These are phyloP conservation scores for Exophiala viscosa DNA, from an alignment of 2,329 filamentous ascomycete species.

Conservation along the genomic window DNA sequence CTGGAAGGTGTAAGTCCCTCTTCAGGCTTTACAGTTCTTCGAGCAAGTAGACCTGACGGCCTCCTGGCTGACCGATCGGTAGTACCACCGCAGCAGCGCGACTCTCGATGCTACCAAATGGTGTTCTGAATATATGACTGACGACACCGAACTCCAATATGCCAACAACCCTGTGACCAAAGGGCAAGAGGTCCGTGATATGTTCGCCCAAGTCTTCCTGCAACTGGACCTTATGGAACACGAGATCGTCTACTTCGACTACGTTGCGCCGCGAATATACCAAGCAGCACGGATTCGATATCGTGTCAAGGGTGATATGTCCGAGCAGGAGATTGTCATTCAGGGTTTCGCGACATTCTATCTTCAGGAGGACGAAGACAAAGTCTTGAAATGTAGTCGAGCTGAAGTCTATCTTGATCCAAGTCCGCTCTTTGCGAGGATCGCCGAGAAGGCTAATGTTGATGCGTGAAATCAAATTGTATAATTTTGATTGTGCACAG, in stretches of 20 bases:
- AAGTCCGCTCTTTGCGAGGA: slow-evolving; percentile 8
- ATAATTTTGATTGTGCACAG: no score
- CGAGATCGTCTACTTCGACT: slow-evolving; percentile 21
- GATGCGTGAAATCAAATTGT: not conserved
- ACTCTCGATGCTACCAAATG: slow-evolving; percentile 15
- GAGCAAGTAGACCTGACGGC: not conserved
- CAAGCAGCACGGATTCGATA: slow-evolving; percentile 21
- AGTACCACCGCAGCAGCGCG: slow-evolving; percentile 15
- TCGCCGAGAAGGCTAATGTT: not conserved
- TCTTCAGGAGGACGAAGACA: slow-evolving; percentile 8
- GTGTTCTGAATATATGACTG: slow-evolving; percentile 16
- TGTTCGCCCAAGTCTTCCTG: slow-evolving; percentile 8
- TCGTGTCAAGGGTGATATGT: slow-evolving; percentile 16
- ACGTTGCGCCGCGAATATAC: slow-evolving; percentile 17
- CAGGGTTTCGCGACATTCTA: slow-evolving; percentile 15
- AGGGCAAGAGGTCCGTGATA: slow-evolving; percentile 4
- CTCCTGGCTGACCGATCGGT: not conserved
- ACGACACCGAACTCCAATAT: slow-evolving; percentile 15
- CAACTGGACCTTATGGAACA: slow-evolving; percentile 20
- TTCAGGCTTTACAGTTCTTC: not conserved
- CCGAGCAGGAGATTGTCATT: slow-evolving; percentile 13
- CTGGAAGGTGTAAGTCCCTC: slow-evolving; percentile 12
- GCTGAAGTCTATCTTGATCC: slow-evolving; percentile 12
- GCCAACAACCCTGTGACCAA: slow-evolving; percentile 13
- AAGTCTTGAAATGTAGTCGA: slow-evolving; percentile 8